These are phyloP conservation scores for Mycena albidolilacea DNA, from an alignment of 768 basidiomycete genomes.

Conservation along the genomic window DNA sequence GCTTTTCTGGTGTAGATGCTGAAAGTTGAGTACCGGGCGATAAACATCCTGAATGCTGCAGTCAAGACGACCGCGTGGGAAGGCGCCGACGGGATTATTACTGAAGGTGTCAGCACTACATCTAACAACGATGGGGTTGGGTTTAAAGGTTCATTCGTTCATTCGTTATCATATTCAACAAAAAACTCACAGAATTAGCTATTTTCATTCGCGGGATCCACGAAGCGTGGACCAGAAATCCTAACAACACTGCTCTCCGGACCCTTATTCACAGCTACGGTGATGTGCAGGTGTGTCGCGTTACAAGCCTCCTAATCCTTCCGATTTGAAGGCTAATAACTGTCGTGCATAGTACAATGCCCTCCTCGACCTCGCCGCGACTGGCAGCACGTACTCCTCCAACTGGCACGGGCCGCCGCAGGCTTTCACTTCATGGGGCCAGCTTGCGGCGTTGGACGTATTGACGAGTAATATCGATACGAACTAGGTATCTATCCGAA, in stretches of 20 bases:
- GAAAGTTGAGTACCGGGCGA: too few relatives aligned
- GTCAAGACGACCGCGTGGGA: constrained; percentile 64
- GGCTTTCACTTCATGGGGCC: constrained; percentile 64
- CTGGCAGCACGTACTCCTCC: constrained; percentile 60
- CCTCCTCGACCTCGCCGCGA: constrained; percentile 63
- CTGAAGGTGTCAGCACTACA: constrained; percentile 60
- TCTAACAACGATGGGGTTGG: constrained; percentile 64
- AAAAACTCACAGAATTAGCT: constrained; percentile 41
- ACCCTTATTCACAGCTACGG: constrained; percentile 64
- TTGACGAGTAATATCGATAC: constrained; percentile 56
- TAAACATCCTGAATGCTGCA: constrained; percentile 54
- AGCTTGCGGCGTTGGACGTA: constrained; percentile 63
- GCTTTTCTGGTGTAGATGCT: too few relatives aligned
- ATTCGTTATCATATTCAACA: background rate
- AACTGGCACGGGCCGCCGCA: constrained; percentile 63
- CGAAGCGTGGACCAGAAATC: constrained; percentile 60
- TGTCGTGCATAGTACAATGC: constrained; percentile 59
- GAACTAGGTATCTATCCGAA: constrained; percentile 41
- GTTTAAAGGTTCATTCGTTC: constrained; percentile 60
- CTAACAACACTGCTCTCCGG: constrained; percentile 53
- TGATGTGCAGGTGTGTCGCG: constrained; percentile 46
- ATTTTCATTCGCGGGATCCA: constrained; percentile 64
- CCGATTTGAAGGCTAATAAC: background rate
- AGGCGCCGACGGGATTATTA: constrained; percentile 65
- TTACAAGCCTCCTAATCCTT: too few relatives aligned